phyloP scores from a whole-genome alignment of 163 green algal species.

The Scenedesmus sp. region DNA sequence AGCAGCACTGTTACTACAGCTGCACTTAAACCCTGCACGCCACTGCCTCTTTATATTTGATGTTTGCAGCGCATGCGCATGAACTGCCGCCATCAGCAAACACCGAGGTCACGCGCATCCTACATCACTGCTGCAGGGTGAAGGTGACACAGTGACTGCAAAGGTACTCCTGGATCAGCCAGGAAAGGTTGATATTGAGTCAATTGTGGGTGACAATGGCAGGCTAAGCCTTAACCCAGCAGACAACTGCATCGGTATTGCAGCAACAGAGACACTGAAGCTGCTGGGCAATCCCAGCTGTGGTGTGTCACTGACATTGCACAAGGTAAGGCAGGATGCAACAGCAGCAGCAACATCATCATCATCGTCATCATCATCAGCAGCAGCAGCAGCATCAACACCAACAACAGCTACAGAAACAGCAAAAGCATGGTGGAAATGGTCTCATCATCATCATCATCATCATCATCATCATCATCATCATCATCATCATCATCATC shows the following conservation, averaged over 20 bases:
- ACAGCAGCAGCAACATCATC: neutral
- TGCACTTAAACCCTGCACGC: neutral
- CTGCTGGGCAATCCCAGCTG: constrained; percentile 78
- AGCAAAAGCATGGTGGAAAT: too few species aligned
- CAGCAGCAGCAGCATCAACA: neutral
- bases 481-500: too few species aligned
- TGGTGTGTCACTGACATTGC: constrained; percentile 79
- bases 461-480: neutral
- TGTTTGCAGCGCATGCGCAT: neutral
- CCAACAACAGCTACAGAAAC: neutral
- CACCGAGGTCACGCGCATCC: neutral
- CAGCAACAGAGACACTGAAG: constrained; percentile 91
- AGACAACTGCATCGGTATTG: constrained; percentile 96
- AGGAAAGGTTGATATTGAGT: constrained; percentile 90
- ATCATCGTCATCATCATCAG: neutral
- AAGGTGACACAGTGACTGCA: constrained; percentile 92
- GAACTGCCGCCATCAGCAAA: neutral
- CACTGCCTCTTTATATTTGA: neutral
- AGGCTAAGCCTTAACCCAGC: constrained; percentile 83
- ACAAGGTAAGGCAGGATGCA: constrained; percentile 71
- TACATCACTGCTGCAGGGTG: constrained; percentile 72
- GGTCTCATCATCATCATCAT: too few species aligned
- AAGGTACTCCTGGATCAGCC: constrained; percentile 74
- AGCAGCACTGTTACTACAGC: neutral
- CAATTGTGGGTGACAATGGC: constrained; percentile 93